A percentile compares a stretch with the other conserved stretches of the same genome.
Evolutionary conservation across 169 alveolate genomes (phyloP).

Genomic region (Pseudocohnilembus persalinus): DNA sequence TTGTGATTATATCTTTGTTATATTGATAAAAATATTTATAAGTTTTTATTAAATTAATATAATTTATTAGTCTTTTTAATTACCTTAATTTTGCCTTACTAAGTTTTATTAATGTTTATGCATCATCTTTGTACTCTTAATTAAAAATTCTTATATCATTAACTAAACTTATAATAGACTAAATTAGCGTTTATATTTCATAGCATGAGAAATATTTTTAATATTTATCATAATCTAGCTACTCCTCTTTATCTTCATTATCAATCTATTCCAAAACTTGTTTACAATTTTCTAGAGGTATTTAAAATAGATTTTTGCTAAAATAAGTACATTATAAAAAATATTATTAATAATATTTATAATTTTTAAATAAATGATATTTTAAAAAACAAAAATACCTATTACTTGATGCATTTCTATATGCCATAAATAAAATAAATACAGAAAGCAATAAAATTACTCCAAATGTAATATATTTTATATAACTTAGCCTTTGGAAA

Average conservation of each 20-base stretch:
- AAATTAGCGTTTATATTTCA: not conserved
- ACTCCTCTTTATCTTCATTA: not conserved
- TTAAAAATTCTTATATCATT: not conserved
- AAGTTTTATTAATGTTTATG: not conserved
- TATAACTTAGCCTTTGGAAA: not conserved
- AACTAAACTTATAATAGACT: not conserved
- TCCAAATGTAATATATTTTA: not conserved
- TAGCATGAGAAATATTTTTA: not conserved
- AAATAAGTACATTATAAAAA: no score
- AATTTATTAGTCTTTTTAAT: no score
- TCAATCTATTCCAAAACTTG: not conserved
- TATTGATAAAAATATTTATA: no score
- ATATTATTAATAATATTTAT: no score
- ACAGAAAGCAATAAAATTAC: not conserved
- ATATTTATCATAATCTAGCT: not conserved
- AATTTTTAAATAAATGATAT: no score
- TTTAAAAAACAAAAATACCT: not conserved
- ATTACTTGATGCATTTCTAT: not conserved
- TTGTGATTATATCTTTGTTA: not conserved
- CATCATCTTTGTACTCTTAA: not conserved
- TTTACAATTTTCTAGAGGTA: not conserved
- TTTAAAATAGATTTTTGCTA: not conserved
- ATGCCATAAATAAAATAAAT: not conserved
- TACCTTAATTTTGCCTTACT: not conserved
- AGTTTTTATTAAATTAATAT: no score